These are phyloP conservation scores for Solanum neorickii DNA, from an alignment of 257 asterid genomes.

Conservation along the genomic window DNA sequence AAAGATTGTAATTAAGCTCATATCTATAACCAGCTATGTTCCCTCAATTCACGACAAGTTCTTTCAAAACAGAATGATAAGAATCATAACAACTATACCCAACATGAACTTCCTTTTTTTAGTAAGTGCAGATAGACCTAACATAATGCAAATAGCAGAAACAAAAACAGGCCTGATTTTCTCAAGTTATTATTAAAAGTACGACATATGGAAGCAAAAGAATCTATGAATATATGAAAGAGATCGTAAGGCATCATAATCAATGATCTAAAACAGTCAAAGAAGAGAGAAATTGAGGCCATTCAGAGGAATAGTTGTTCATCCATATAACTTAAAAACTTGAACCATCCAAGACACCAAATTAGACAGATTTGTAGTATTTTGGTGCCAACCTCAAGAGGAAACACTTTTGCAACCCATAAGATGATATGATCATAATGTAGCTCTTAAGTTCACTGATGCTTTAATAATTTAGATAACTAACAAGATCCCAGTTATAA, in stretches of 20 bases:
- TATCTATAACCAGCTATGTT: neutral
- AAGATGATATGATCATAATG: neutral
- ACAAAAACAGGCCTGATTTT: neutral
- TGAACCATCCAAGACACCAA: neutral
- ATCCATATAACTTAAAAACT: neutral
- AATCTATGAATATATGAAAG: neutral
- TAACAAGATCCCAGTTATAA: neutral
- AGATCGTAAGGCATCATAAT: neutral
- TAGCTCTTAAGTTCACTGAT: neutral
- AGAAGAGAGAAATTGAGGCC: neutral
- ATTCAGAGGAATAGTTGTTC: neutral
- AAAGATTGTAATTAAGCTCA: neutral
- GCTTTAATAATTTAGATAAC: neutral
- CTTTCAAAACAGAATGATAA: neutral
- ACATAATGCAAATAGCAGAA: neutral
- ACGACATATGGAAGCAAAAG: neutral
- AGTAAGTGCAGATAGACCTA: neutral
- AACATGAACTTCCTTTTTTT: neutral
- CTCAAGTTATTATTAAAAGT: neutral
- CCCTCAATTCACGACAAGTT: neutral
- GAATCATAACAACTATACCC: neutral
- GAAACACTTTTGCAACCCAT: neutral
- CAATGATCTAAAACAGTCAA: neutral
- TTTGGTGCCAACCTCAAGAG: neutral
- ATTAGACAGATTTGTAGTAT: neutral